phyloP scores from a whole-genome alignment of 2,329 filamentous ascomycete genomes.

The Alternaria postmessia region DNA sequence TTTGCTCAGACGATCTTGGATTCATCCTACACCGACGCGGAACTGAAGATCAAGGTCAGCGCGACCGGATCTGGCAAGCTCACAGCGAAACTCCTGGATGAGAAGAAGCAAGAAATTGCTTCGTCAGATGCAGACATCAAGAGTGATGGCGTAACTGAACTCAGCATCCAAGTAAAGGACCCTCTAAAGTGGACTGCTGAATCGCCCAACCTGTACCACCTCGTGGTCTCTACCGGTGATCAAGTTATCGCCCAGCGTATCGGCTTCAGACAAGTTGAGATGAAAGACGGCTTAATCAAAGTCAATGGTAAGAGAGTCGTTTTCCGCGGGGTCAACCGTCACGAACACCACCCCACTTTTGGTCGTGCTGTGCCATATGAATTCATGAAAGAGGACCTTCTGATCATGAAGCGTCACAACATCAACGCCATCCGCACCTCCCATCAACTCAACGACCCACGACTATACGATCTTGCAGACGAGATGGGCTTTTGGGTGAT shows the following conservation, averaged over 20 bases:
- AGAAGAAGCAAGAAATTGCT: slow-evolving; percentile 39
- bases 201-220: slow-evolving; percentile 67
- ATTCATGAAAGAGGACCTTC: slow-evolving; percentile 67
- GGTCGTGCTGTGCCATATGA: slow-evolving; percentile 71
- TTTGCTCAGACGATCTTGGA: slow-evolving; percentile 65
- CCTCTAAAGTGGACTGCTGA: slow-evolving; percentile 75
- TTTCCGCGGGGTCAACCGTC: slow-evolving; percentile 71
- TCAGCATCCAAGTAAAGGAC: slow-evolving; percentile 57
- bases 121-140: slow-evolving; percentile 23
- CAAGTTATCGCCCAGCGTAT: slow-evolving; percentile 62
- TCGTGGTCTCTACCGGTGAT: slow-evolving; percentile 54
- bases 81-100: slow-evolving; percentile 57
- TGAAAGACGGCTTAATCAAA: slow-evolving; percentile 66
- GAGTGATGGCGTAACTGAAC: slow-evolving; percentile 25
- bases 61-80: slow-evolving; percentile 53
- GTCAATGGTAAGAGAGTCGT: slow-evolving; percentile 70
- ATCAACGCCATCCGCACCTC: slow-evolving; percentile 74
- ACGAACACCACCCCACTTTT: slow-evolving; percentile 72
- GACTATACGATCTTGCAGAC: slow-evolving; percentile 67
- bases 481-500: slow-evolving; percentile 74
- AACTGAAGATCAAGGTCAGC: slow-evolving; percentile 59
- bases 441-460: slow-evolving; percentile 72
- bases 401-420: slow-evolving; percentile 75
- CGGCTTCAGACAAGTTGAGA: slow-evolving; percentile 71
- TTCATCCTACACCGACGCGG: slow-evolving; percentile 59